Conservation (phyloP, 192 early-diverging fungal species). For the Martensiomyces pterosporus region DNA sequence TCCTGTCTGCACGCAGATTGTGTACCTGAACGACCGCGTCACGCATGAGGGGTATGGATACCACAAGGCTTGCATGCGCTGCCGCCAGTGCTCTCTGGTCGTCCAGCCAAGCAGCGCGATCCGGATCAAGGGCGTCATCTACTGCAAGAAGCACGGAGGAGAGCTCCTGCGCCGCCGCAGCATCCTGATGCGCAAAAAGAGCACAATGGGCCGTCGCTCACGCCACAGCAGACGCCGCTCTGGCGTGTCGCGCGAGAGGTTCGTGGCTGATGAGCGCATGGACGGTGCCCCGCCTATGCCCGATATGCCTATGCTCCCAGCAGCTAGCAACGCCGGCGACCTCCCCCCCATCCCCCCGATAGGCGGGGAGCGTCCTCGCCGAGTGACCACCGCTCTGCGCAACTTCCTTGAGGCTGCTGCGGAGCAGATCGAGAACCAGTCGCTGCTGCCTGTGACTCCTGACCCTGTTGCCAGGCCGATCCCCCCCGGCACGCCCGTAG, state of each 20-base stretch:
- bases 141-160: slow-evolving; percentile 52
- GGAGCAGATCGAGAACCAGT: slow-evolving; percentile 47
- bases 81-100: slow-evolving; percentile 46
- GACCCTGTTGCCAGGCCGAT: slow-evolving; percentile 6
- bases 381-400: slow-evolving; percentile 41
- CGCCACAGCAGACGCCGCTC: slow-evolving; percentile 31
- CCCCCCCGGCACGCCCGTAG: not conserved
- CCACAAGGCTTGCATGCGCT: slow-evolving; percentile 53
- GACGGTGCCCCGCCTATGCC: slow-evolving; percentile 25
- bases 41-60: slow-evolving; percentile 51
- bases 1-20: slow-evolving; percentile 37
- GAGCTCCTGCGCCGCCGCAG: slow-evolving; percentile 51
- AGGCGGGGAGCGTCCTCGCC: slow-evolving; percentile 9
- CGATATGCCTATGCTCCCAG: slow-evolving; percentile 31
- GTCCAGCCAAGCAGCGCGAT: slow-evolving; percentile 28
- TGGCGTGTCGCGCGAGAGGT: slow-evolving; percentile 24
- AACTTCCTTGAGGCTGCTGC: slow-evolving; percentile 49
- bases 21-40: slow-evolving; percentile 50
- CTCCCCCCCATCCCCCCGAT: slow-evolving; percentile 8
- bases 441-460: slow-evolving; percentile 19
- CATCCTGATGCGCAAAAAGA: slow-evolving; percentile 55
- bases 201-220: slow-evolving; percentile 49
- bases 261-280: slow-evolving; percentile 1
- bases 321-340: not conserved
- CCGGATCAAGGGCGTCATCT: slow-evolving; percentile 49